phyloP scores from a whole-genome alignment of 441 rosid genomes.

The Gossypium davidsonii region DNA sequence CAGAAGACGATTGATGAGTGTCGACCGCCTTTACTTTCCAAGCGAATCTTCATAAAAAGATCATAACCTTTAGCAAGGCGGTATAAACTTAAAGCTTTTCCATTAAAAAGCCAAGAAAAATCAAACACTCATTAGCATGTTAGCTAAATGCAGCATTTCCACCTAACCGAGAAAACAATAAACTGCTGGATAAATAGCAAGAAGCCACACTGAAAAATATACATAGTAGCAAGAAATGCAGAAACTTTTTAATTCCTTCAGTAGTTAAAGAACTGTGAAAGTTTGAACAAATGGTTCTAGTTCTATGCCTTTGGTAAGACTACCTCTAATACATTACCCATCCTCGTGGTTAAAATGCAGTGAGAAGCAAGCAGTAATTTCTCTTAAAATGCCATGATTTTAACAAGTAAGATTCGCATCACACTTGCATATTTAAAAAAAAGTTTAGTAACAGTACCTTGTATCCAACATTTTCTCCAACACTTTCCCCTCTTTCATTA shows the following conservation, averaged over 20 bases:
- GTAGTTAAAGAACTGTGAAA: neutral
- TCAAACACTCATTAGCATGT: neutral
- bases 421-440: neutral
- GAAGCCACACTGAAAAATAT: neutral
- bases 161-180: constrained; percentile 1
- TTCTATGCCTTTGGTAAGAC: neutral
- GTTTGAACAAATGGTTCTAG: neutral
- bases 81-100: neutral
- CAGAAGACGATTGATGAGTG: constrained; percentile 89
- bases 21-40: constrained; percentile 86
- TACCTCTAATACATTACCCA: neutral
- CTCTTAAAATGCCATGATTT: neutral
- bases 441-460: constrained; percentile 46
- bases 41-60: constrained; percentile 52
- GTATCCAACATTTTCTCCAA: constrained; percentile 82
- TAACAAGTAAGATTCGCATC: neutral
- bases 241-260: neutral
- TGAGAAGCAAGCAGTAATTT: constrained; percentile 4
- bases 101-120: neutral
- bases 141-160: constrained; percentile 5
- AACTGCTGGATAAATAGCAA: neutral
- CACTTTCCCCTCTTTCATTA: constrained; percentile 73
- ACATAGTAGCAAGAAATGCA: neutral
- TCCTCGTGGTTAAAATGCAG: neutral
- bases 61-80: neutral